Evolutionary conservation across 2,329 filamentous ascomycete species (phyloP), one percentile per base, ranked within the genome.

Genomic region (Stemphylium vesicarium): DNA sequence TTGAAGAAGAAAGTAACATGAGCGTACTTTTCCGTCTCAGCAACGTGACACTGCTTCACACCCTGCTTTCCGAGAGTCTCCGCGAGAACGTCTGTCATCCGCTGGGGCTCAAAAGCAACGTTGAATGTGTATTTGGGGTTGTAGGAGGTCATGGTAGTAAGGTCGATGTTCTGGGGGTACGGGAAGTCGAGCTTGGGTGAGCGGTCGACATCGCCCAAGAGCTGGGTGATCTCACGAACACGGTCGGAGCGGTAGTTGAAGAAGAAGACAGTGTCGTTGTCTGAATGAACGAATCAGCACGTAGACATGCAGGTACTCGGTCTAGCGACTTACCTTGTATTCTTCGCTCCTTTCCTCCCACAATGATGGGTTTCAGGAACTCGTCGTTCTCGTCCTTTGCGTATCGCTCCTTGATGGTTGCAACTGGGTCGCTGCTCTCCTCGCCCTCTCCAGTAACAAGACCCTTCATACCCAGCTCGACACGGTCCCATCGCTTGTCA

Each of bases 1-100:
- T 99, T 99, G 88, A 98, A 98, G 86, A 98, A 98, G 85, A 98
- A 98, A 53, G 95, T 98, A 62, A 99, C 95, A 81, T 99, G 95
- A 32, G 95, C 95, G 78, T 99, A 99, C 83, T 99, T 99, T 79
- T 99, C 95, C 2, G 95, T 99, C 85, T 99, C 95, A 53, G 95
- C 95, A 66, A 98, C 86, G 81, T 99, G 95, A 66, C 94, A 95
- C 80, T 99, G 95, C 81, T 93, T 88, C 59, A 96, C 83, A 39
- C 85, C 86, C 79, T 98, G 89, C 82, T 94, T 95, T 69, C 89
- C 87, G 18, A 99, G 85, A 87, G 93, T 98, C 82, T 99, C 95
- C 18, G 95, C 95, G 45, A 99, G 86, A n/a, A 99, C 95, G 69
- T 99, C 96, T 75, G 88, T 91, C 95, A 99, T 99, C 75, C 87